Evolutionary conservation across 306 rosid genomes (phyloP).

Genomic region (Pyrus bretschneideri): DNA sequence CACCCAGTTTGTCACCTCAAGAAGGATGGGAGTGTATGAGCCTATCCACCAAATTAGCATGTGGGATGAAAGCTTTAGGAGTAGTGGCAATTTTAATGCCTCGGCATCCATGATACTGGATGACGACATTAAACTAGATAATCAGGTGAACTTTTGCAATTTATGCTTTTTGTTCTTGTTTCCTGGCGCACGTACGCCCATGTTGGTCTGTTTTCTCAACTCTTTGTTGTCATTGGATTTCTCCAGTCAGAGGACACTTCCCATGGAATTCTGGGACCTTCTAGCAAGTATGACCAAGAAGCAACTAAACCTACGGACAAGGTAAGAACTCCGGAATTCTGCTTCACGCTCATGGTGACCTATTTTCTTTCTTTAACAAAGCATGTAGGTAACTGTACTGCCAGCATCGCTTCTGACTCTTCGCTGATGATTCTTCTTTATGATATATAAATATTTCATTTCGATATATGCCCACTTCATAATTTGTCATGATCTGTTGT

Average conservation of each 20-base stretch:
- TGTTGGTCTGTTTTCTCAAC: constrained; percentile 6
- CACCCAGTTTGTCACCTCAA: constrained; percentile 53
- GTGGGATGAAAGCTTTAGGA: constrained; percentile 77
- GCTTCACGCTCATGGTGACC: not conserved
- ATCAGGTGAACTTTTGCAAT: constrained; percentile 39
- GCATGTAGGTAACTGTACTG: not conserved
- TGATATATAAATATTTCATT: not conserved
- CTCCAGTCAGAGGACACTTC: constrained; percentile 49
- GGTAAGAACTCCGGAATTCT: constrained; percentile 11
- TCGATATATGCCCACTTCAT: not conserved
- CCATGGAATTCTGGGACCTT: constrained; percentile 30
- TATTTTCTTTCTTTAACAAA: constrained; percentile 2
- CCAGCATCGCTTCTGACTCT: not conserved
- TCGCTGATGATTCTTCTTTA: not conserved
- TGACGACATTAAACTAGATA: constrained; percentile 40
- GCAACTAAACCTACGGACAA: constrained; percentile 41
- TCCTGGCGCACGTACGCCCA: not conserved
- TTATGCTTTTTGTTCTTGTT: constrained; percentile 12
- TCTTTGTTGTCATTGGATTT: not conserved
- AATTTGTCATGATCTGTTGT: not conserved
- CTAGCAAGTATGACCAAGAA: constrained; percentile 35
- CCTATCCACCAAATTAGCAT: constrained; percentile 71
- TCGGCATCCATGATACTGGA: constrained; percentile 47
- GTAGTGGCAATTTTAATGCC: constrained; percentile 35
- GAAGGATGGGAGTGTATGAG: constrained; percentile 69